Base-by-base conservation (phyloP, 805 yeast genomes). In the Candida parachauliodes region DNA sequence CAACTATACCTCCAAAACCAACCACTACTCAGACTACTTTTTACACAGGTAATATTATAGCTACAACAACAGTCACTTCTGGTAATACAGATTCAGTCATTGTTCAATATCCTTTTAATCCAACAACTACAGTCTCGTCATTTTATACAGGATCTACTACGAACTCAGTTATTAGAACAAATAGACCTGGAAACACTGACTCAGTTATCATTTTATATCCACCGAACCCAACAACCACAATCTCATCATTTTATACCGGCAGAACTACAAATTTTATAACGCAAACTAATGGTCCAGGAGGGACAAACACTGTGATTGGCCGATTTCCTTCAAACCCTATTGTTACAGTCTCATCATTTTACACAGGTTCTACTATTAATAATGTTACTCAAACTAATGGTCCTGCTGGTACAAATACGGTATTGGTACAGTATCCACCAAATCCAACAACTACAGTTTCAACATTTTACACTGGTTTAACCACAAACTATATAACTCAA, bases 241-340 rank as follows among this genome's bases (percentile, higher is more conserved):
- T 29, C 5, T n/a, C 30, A 14, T 27, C 30, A 5, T 27, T 27
- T 27, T 30, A 30, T 19, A 28, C 27, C 8, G 12, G 21, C 16
- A 19, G 14, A 3, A 29, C 28, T 11, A 32, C 28, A 7, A 32
- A 28, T 10, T 10, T 8, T 16, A 28, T 15, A 8, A 28, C 32
- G 8, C 18, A 28, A 15, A n/a, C 8, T 10, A 32, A 23, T 11
- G 36, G 48, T 23, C 8, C 27, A 29, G 22, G 28, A 3, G 10
- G 11, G 10, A 44, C 51, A 9, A 29, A 35, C 16, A 32, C 32
- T 16, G 40, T 36, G 8, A 32, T 43, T 23, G 42, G 45, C 9
- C 44, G 11, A 14, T 27, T 9, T 11, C 34, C 34, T 25, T 16
- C 12, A 3, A 25, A 24, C 24, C 29, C 36, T 16, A 23, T 21